Percentiles rank a stretch among this genome's conserved stretches.
Evolutionary conservation across 306 rosid genomes (phyloP).

Genomic region (Sechiopsis laciniata): DNA sequence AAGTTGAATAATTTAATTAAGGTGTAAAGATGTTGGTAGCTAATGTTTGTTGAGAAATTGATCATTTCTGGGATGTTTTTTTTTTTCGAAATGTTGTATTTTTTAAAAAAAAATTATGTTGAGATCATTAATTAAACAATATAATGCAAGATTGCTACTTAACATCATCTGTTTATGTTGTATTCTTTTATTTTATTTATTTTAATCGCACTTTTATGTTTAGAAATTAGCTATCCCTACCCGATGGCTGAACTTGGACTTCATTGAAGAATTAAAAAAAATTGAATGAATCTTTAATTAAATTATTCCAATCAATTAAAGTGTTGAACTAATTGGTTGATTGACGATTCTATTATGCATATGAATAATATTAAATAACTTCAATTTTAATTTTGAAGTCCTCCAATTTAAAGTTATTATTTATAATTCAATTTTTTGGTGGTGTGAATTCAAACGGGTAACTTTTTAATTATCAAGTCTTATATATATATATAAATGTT

Average conservation of each 20-base stretch:
- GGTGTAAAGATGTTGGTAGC: constrained; percentile 19
- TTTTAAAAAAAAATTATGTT: too few species aligned
- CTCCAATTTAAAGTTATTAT: too few species aligned
- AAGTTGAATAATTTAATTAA: not conserved
- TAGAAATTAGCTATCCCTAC: not conserved
- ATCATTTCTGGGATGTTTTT: not conserved
- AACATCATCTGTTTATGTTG: not conserved
- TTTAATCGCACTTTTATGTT: not conserved
- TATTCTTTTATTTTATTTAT: not conserved
- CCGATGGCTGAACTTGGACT: not conserved
- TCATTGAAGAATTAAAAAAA: not conserved
- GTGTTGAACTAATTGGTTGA: not conserved
- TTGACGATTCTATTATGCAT: not conserved
- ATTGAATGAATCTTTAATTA: not conserved
- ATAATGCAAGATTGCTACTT: constrained; percentile 8
- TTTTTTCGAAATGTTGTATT: too few species aligned
- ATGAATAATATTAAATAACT: too few species aligned
- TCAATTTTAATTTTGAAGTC: too few species aligned
- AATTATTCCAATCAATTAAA: not conserved
- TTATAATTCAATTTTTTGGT: too few species aligned
- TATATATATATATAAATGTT: too few species aligned
- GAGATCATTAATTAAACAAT: constrained; percentile 4
- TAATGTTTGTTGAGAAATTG: constrained; percentile 10
- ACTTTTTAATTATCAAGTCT: too few species aligned
- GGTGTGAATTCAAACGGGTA: too few species aligned